Percentiles rank a stretch among this genome's conserved stretches.
Evolutionary conservation across 805 yeast species (phyloP).

Genomic region (Suhomyces vadensis): DNA sequence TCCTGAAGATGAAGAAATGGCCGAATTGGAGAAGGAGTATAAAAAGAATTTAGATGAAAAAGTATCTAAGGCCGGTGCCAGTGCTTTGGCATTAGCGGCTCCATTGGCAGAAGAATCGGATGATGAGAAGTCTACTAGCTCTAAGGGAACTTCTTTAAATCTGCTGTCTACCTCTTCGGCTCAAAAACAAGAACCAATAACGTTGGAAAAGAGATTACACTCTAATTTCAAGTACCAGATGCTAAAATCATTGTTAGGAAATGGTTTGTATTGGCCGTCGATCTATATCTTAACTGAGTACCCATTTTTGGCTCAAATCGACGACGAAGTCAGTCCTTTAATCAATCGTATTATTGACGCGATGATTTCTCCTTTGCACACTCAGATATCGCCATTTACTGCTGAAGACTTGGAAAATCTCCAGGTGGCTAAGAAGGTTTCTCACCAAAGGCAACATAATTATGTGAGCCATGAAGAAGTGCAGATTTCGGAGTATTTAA

Average conservation of each 20-base stretch:
- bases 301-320: constrained; percentile 61
- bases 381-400: constrained; percentile 20
- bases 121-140: constrained; percentile 3
- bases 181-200: background rate
- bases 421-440: constrained; percentile 21
- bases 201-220: constrained; percentile 19
- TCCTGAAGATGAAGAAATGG: constrained; percentile 54
- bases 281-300: constrained; percentile 56
- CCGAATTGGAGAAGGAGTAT: constrained; percentile 43
- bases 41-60: constrained; percentile 52
- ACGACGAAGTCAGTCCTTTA: constrained; percentile 47
- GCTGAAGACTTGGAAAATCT: constrained; percentile 22
- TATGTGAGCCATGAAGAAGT: constrained; percentile 29
- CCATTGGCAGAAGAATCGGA: constrained; percentile 74
- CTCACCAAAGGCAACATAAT: constrained; percentile 27
- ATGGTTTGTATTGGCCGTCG: constrained; percentile 65
- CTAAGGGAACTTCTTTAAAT: background rate
- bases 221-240: constrained; percentile 37
- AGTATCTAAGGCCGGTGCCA: constrained; percentile 62
- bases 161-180: background rate
- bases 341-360: constrained; percentile 51
- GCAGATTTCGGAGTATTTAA: constrained; percentile 19
- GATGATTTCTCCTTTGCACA: constrained; percentile 51
- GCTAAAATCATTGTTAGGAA: constrained; percentile 52
- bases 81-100: constrained; percentile 85